Evolutionary conservation across 2,329 filamentous ascomycete species (phyloP).

Genomic region (Clarireedia homoeocarpa): DNA sequence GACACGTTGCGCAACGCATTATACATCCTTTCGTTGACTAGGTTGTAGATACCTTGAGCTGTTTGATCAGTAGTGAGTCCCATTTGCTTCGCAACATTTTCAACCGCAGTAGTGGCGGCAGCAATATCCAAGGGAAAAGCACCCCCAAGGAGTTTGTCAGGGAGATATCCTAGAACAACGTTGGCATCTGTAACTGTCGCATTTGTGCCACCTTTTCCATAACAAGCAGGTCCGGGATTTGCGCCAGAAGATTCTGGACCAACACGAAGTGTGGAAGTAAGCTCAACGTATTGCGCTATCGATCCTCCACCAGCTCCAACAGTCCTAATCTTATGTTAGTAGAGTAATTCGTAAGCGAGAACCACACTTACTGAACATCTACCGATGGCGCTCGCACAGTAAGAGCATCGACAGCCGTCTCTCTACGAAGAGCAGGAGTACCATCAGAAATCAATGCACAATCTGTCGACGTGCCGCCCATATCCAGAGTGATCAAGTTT

Average conservation of each 20-base stretch:
- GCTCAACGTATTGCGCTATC: constrained; percentile 3
- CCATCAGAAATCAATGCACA: background rate
- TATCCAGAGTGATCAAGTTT: constrained; percentile 3
- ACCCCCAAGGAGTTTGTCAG: constrained; percentile 2
- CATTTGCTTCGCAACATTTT: background rate
- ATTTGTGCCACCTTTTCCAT: background rate
- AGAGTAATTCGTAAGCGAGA: background rate
- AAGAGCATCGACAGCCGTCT: background rate
- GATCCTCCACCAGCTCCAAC: constrained; percentile 1
- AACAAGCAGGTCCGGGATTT: constrained; percentile 1
- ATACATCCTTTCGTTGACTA: constrained; percentile 3
- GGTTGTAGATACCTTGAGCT: constrained; percentile 1
- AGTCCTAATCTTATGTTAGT: background rate
- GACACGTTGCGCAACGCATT: constrained; percentile 1
- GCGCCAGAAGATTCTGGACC: constrained; percentile 5
- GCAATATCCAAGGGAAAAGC: background rate
- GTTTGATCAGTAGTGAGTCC: background rate
- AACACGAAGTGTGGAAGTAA: constrained; percentile 1
- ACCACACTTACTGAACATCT: background rate
- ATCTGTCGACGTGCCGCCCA: background rate
- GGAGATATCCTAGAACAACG: constrained; percentile 1
- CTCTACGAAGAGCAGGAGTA: background rate
- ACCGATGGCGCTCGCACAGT: constrained; percentile 3
- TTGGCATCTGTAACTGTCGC: constrained; percentile 1
- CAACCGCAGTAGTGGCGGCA: background rate